A percentile compares a stretch with the other conserved stretches of the same genome.
phyloP scores from a whole-genome alignment of 1,284 basidiomycete genomes.

The Malassezia brasiliensis region DNA sequence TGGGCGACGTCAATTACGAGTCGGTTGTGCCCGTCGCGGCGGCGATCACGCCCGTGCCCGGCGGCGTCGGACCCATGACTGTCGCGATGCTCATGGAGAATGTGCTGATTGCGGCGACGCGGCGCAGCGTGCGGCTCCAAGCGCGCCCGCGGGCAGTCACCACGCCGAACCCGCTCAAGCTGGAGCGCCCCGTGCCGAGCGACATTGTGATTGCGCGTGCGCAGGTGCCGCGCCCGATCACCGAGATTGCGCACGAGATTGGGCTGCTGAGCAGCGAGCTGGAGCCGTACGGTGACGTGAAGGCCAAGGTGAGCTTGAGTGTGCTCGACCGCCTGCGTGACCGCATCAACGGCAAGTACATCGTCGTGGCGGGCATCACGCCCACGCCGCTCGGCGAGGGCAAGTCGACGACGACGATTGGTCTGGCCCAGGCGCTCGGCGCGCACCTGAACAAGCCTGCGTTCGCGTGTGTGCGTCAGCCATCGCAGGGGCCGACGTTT shows the following conservation, averaged over 20 bases:
- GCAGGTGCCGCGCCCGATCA: slow-evolving; percentile 82
- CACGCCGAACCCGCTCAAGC: slow-evolving; percentile 66
- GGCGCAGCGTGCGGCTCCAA: slow-evolving; percentile 68
- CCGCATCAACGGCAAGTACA: slow-evolving; percentile 89
- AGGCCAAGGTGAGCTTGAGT: slow-evolving; percentile 89
- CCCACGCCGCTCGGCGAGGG: slow-evolving; percentile 96
- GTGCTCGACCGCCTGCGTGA: slow-evolving; percentile 75
- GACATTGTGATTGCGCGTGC: slow-evolving; percentile 95
- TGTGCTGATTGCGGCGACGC: slow-evolving; percentile 68
- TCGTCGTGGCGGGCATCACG: slow-evolving; percentile 93
- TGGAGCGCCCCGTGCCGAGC: slow-evolving; percentile 64
- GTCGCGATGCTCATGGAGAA: slow-evolving; percentile 98
- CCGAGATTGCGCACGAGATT: slow-evolving; percentile 75
- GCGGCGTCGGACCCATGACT: slow-evolving; percentile 96
- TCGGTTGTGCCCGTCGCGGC: slow-evolving; percentile 69
- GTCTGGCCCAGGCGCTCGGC: slow-evolving; percentile 89
- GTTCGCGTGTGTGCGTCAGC: slow-evolving; percentile 97
- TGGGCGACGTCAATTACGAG: slow-evolving; percentile 86
- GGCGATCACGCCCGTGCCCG: slow-evolving; percentile 87
- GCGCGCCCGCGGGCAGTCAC: slow-evolving; percentile 56
- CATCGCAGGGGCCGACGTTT: slow-evolving; percentile 95
- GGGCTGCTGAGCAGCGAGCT: slow-evolving; percentile 77
- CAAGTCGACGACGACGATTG: slow-evolving; percentile 97
- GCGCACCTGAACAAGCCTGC: slow-evolving; percentile 84
- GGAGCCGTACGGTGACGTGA: slow-evolving; percentile 89